phyloP scores from a whole-genome alignment of 257 asterid species.

The Capsicum chinense region DNA sequence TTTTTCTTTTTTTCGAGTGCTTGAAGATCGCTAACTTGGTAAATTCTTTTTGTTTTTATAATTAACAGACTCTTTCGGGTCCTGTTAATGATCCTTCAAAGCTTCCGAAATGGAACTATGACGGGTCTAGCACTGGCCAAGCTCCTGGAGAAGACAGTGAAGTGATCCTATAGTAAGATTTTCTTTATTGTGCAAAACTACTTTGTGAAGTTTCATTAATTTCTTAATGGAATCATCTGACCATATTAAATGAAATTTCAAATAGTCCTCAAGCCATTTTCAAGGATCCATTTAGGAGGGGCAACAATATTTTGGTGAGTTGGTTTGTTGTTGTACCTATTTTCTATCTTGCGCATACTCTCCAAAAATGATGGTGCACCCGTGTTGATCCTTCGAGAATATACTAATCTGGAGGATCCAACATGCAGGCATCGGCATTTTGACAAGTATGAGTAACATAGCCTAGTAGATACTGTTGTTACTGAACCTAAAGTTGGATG shows the following conservation, averaged over 20 bases:
- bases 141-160: conserved; percentile 99
- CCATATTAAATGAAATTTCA: background rate
- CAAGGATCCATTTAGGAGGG: conserved; percentile 98
- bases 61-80: conserved; percentile 69
- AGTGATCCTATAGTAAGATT: conserved; percentile 88
- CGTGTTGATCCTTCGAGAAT: background rate
- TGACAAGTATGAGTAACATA: background rate
- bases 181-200: background rate
- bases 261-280: conserved; percentile 95
- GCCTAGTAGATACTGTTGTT: background rate
- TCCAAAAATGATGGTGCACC: background rate
- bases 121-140: conserved; percentile 98
- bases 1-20: background rate
- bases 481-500: background rate
- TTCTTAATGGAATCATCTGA: background rate
- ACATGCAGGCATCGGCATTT: background rate
- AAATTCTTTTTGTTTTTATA: background rate
- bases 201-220: background rate
- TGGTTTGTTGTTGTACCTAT: background rate
- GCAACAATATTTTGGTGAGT: conserved; percentile 92
- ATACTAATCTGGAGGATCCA: background rate
- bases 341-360: background rate
- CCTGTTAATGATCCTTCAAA: conserved; percentile 90
- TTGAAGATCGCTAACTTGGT: background rate
- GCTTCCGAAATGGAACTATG: conserved; percentile 98